These are phyloP conservation scores for Aegilops speltoides DNA, from an alignment of 176 grass and related monocot genomes.

Conservation along the genomic window DNA sequence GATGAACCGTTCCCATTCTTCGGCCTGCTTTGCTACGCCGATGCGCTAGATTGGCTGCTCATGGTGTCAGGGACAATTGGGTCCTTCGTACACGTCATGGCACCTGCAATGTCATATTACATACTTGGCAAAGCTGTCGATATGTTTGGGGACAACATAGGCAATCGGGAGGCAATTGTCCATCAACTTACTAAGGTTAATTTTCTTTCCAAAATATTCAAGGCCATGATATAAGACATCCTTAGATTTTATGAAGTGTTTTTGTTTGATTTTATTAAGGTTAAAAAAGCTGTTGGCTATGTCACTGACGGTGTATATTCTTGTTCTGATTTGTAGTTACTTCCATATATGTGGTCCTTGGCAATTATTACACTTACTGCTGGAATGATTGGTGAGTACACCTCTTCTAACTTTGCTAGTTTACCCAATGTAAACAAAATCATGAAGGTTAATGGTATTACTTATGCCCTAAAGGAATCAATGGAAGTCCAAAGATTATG, in stretches of 20 bases:
- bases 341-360: constrained; percentile 66
- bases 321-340: constrained; percentile 32
- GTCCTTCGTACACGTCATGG: constrained; percentile 55
- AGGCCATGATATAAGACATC: neutral
- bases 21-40: constrained; percentile 47
- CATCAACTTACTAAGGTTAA: constrained; percentile 45
- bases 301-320: constrained; percentile 3
- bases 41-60: constrained; percentile 54
- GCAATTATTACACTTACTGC: constrained; percentile 64
- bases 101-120: constrained; percentile 43
- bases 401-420: constrained; percentile 2
- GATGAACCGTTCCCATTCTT: constrained; percentile 23
- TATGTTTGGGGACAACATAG: constrained; percentile 43
- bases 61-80: constrained; percentile 47
- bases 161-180: constrained; percentile 28
- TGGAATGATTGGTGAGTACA: constrained; percentile 56
- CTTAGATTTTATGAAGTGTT: constrained; percentile 3
- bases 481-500: neutral
- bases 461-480: neutral
- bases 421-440: neutral
- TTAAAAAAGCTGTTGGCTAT: neutral
- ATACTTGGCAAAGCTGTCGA: constrained; percentile 50
- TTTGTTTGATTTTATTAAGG: neutral
- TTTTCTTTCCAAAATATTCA: neutral
- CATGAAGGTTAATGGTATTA: neutral